A percentile compares a stretch with the other conserved stretches of the same genome.
Conservation (phyloP, 352 stramenopile genomes). For the Pythium apleroticum region DNA sequence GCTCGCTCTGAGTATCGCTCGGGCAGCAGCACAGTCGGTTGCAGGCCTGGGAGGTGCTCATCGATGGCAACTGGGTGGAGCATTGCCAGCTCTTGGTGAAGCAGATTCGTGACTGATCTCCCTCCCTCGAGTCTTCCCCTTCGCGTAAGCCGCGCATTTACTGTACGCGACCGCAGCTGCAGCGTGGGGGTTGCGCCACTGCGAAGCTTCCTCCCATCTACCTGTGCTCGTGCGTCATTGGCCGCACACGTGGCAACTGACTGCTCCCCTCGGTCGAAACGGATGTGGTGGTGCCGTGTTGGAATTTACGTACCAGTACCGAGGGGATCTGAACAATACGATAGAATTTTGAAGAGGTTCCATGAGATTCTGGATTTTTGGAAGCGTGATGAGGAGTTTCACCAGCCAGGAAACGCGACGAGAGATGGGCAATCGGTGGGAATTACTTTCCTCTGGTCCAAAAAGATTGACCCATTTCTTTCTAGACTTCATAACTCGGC, state of each 20-base stretch:
- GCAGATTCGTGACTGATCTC: background rate
- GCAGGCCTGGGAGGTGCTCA: constrained; percentile 6
- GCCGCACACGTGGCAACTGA: background rate
- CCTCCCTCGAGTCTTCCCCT: background rate
- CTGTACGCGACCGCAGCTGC: background rate
- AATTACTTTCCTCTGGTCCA: too few relatives aligned
- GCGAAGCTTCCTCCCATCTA: background rate
- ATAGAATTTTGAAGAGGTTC: constrained; percentile 4
- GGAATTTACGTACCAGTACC: background rate
- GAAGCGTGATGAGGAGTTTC: background rate
- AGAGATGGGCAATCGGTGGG: constrained; percentile 7
- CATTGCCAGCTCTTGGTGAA: background rate
- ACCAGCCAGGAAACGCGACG: background rate
- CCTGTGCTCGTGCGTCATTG: background rate
- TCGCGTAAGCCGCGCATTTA: too few relatives aligned
- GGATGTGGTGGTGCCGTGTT: background rate
- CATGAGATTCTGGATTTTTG: constrained; percentile 1
- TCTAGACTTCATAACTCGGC: too few relatives aligned
- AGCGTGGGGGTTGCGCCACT: background rate
- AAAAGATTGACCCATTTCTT: too few relatives aligned
- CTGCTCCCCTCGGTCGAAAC: background rate
- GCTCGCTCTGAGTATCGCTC: constrained; percentile 14
- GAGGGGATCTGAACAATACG: background rate
- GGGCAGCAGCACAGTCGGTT: constrained; percentile 6
- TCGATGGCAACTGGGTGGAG: background rate